Evolutionary conservation across 495 filamentous ascomycete species (phyloP).

Genomic region (Penicillium malachiteum): DNA sequence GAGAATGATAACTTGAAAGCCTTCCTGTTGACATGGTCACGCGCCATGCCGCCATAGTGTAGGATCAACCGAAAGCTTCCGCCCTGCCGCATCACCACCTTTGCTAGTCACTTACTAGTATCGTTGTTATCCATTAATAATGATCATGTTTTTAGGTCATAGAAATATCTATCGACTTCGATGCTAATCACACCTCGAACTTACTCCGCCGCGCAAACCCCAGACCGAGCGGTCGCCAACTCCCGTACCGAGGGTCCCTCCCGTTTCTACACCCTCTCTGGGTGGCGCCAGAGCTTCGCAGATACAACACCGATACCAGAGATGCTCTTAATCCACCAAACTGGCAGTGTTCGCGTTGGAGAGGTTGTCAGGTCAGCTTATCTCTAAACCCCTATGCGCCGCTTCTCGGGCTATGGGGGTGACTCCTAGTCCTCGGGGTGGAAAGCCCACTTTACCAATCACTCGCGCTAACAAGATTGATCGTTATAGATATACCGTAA

Average conservation of each 20-base stretch:
- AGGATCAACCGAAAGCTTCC: no score
- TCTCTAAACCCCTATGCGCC: not conserved
- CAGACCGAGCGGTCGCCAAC: constrained; percentile 30
- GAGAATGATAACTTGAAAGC: no score
- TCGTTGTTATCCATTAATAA: not conserved
- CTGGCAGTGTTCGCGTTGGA: constrained; percentile 86
- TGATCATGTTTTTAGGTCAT: not conserved
- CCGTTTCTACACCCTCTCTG: constrained; percentile 36
- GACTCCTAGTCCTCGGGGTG: not conserved
- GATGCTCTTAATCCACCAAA: constrained; percentile 90
- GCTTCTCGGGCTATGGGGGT: not conserved
- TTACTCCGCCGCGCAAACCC: constrained; percentile 46
- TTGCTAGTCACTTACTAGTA: not conserved
- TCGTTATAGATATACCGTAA: constrained; percentile 74
- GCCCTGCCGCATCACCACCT: no score
- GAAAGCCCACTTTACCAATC: not conserved
- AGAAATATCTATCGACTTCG: constrained; percentile 12
- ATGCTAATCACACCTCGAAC: constrained; percentile 53
- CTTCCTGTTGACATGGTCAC: no score
- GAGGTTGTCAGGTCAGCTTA: constrained; percentile 69
- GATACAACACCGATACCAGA: constrained; percentile 25
- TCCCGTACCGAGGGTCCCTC: constrained; percentile 18
- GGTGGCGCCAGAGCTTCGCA: constrained; percentile 35
- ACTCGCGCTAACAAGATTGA: not conserved
- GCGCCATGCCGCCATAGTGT: no score